These are phyloP conservation scores for Leishmania braziliensis DNA, from an alignment of 208 protist species.

Conservation along the genomic window DNA sequence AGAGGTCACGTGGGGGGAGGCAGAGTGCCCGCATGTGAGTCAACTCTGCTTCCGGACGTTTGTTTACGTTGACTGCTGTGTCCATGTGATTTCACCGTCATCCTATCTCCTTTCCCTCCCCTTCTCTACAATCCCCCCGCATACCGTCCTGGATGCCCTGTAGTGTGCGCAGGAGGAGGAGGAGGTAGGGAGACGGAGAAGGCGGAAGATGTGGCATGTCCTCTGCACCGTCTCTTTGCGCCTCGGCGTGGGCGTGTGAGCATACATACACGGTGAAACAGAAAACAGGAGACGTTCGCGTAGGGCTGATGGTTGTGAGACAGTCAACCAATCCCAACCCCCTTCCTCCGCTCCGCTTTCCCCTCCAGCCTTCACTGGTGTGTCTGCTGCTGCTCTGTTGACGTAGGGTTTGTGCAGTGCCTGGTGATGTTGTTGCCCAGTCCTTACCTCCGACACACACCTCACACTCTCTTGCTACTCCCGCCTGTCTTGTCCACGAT, in stretches of 20 bases:
- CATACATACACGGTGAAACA: not conserved
- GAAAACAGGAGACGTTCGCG: not conserved
- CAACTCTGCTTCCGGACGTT: not conserved
- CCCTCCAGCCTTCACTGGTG: not conserved
- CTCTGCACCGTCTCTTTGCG: not conserved
- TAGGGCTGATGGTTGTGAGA: not conserved
- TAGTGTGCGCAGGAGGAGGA: not conserved
- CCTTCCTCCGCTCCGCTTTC: not conserved
- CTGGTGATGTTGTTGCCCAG: not conserved
- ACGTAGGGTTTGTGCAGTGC: not conserved
- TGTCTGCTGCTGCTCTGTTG: slow-evolving; percentile 2
- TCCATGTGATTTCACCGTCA: not conserved
- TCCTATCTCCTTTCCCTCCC: not conserved
- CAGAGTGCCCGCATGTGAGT: not conserved
- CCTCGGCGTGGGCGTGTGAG: not conserved
- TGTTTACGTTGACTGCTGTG: not conserved
- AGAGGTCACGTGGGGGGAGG: not conserved
- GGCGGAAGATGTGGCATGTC: not conserved
- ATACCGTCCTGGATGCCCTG: not conserved
- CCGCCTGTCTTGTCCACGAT: not conserved
- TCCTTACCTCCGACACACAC: not conserved
- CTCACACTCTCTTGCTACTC: not conserved
- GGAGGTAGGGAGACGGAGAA: not conserved
- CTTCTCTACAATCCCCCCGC: not conserved
- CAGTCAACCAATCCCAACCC: not conserved